Percentiles rank a stretch among this genome's conserved stretches.
Evolutionary conservation across 2,329 filamentous ascomycete species (phyloP).

Genomic region (Diaporthe citri): DNA sequence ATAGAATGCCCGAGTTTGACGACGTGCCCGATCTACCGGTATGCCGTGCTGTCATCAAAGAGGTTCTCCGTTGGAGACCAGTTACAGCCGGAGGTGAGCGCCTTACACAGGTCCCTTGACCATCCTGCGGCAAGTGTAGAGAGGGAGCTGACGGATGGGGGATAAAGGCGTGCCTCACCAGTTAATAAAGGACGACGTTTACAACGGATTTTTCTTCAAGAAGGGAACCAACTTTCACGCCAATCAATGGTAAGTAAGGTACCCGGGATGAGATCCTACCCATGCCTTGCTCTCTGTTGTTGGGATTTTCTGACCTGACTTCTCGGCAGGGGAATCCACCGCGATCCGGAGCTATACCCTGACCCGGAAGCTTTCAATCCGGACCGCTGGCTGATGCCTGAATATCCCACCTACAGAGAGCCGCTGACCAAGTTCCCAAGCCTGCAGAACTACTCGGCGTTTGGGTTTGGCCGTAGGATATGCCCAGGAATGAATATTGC

Average conservation of each 20-base stretch:
- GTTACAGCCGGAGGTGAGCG: conserved; percentile 5
- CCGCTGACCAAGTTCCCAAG: conserved; percentile 2
- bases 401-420: conserved; percentile 1
- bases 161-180: conserved; percentile 2
- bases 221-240: not conserved
- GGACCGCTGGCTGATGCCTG: not conserved
- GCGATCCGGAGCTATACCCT: conserved; percentile 2
- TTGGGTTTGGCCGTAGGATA: not conserved
- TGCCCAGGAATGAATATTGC: not conserved
- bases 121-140: not conserved
- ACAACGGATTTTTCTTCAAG: conserved; percentile 16
- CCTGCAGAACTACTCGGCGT: not conserved
- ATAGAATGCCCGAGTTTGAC: conserved; percentile 9
- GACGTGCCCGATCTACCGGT: conserved; percentile 7
- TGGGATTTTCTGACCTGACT: not conserved
- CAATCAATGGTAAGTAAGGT: not conserved
- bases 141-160: not conserved
- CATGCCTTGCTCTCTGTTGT: not conserved
- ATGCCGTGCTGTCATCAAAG: conserved; percentile 17
- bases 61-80: conserved; percentile 10
- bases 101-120: not conserved
- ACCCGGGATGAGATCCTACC: not conserved
- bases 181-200: conserved; percentile 16
- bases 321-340: not conserved
- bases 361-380: not conserved